Percentiles rank a stretch among this genome's conserved stretches.
phyloP scores from a whole-genome alignment of 441 rosid species.

The Populus hybrid region DNA sequence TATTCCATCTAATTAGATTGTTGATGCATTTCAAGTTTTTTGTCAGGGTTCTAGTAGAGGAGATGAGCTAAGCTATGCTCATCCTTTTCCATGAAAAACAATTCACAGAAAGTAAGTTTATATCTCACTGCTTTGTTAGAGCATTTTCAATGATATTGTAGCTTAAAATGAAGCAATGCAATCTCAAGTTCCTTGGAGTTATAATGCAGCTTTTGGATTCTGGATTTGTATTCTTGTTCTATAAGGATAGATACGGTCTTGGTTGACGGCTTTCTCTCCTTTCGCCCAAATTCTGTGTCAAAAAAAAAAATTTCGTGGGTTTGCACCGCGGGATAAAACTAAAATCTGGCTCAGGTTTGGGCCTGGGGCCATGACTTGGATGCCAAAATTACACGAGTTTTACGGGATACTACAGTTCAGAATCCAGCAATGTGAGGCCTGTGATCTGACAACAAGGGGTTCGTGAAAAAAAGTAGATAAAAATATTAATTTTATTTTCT shows the following conservation, averaged over 20 bases:
- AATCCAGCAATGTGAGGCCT: no score
- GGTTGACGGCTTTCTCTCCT: background rate
- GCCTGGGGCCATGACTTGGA: no score
- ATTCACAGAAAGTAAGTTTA: background rate
- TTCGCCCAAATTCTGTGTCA: no score
- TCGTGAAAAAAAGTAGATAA: no score
- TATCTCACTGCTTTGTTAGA: slow-evolving; percentile 7
- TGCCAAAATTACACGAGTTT: no score
- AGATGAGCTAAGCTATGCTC: slow-evolving; percentile 39
- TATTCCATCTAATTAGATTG: background rate
- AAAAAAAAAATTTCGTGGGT: no score
- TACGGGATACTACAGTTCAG: no score
- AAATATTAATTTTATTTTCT: no score
- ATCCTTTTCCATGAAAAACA: slow-evolving; percentile 39
- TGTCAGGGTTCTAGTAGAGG: slow-evolving; percentile 28
- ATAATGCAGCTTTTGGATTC: background rate
- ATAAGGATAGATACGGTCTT: no score
- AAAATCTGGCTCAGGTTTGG: no score
- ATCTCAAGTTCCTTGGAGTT: background rate
- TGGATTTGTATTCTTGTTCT: background rate
- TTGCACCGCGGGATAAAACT: no score
- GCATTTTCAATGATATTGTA: slow-evolving; percentile 12
- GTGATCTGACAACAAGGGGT: no score
- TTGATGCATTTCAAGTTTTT: background rate
- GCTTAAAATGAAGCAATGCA: slow-evolving; percentile 16